Percentiles rank a stretch among this genome's conserved stretches.
These are phyloP conservation scores for Phytophthora chlamydospora DNA, from an alignment of 352 stramenopile species.

Conservation along the genomic window DNA sequence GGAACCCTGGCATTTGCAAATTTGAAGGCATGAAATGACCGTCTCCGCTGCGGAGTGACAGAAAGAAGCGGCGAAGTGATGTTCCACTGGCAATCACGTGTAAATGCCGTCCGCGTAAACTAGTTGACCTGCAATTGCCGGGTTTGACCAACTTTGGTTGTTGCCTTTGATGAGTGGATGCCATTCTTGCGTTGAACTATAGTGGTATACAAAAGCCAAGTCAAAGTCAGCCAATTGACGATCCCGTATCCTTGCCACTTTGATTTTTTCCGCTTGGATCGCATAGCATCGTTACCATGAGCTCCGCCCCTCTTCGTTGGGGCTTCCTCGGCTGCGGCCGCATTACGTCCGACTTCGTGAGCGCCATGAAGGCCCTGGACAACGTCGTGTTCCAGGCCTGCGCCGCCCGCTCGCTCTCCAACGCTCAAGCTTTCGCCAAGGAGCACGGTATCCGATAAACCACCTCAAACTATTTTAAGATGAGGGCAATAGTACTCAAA, in stretches of 20 bases:
- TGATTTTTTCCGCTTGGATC: constrained; percentile 2
- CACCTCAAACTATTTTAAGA: not conserved
- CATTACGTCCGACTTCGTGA: constrained; percentile 57
- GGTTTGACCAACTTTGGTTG: too few species aligned
- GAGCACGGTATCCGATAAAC: constrained; percentile 27
- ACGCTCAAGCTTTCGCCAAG: constrained; percentile 43
- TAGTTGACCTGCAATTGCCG: too few species aligned
- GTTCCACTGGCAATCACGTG: too few species aligned
- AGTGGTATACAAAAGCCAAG: too few species aligned
- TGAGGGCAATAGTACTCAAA: not conserved
- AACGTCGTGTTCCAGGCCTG: constrained; percentile 43
- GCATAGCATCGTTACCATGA: constrained; percentile 7
- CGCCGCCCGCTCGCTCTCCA: constrained; percentile 44
- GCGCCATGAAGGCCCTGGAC: constrained; percentile 42
- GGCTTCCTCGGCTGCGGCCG: constrained; percentile 60
- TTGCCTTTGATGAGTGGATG: too few species aligned
- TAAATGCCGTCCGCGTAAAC: too few species aligned
- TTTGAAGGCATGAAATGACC: too few species aligned
- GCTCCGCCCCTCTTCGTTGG: constrained; percentile 37
- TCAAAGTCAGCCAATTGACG: too few species aligned
- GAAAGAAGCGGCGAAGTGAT: too few species aligned
- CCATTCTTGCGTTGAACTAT: too few species aligned
- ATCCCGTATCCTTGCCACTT: not conserved
- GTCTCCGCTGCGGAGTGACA: too few species aligned
- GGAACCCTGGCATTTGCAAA: too few species aligned